Conservation (phyloP, 179 eudicot species). For the Beta macrorhiza region DNA sequence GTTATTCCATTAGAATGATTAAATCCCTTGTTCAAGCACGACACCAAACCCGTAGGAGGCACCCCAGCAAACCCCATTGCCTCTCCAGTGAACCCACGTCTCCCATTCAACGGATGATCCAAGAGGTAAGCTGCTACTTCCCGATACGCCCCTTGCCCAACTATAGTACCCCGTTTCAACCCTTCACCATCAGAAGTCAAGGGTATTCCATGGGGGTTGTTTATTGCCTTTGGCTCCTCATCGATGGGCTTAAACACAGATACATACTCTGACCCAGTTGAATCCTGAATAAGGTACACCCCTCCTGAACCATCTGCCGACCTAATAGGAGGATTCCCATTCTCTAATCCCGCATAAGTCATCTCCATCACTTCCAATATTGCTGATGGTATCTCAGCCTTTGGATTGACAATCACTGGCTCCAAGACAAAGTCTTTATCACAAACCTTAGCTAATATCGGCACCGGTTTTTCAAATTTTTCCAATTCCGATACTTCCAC, state of each 20-base stretch:
- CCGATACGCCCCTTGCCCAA: slow-evolving; percentile 66
- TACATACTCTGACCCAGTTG: slow-evolving; percentile 50
- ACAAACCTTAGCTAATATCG: slow-evolving; percentile 31
- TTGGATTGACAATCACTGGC: slow-evolving; percentile 47
- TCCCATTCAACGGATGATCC: slow-evolving; percentile 68
- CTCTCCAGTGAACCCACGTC: slow-evolving; percentile 44
- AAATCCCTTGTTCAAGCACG: slow-evolving; percentile 57
- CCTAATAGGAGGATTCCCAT: slow-evolving; percentile 49
- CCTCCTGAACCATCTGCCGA: slow-evolving; percentile 75
- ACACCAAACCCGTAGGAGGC: slow-evolving; percentile 81
- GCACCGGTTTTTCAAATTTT: not conserved
- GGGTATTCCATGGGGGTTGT: slow-evolving; percentile 67
- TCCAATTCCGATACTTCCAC: slow-evolving; percentile 47
- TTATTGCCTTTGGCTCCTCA: slow-evolving; percentile 73
- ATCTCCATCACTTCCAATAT: slow-evolving; percentile 42
- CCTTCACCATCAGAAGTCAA: slow-evolving; percentile 62
- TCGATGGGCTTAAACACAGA: slow-evolving; percentile 74
- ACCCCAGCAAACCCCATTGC: slow-evolving; percentile 77
- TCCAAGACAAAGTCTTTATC: slow-evolving; percentile 46
- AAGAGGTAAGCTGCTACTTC: slow-evolving; percentile 69
- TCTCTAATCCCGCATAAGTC: slow-evolving; percentile 50
- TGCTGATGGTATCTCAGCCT: slow-evolving; percentile 39
- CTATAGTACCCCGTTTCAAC: slow-evolving; percentile 65
- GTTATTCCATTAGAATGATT: slow-evolving; percentile 47
- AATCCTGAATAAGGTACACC: slow-evolving; percentile 63